Conservation (phyloP, 129 eudicot genomes). For the Rutidosis leptorrhynchoides region DNA sequence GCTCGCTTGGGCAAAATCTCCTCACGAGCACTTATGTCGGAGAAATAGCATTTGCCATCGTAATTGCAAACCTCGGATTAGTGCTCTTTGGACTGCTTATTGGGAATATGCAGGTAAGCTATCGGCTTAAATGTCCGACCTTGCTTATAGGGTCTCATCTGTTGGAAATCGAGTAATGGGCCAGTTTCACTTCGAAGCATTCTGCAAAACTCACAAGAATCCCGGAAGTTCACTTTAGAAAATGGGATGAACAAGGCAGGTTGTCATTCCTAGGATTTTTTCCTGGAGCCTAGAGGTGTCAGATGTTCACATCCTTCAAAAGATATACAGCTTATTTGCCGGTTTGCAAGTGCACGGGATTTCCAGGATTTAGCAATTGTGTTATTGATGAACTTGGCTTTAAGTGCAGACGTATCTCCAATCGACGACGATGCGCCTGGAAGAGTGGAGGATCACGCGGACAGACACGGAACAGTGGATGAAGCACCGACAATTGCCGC, state of each 20-base stretch:
- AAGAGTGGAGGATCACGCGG: slow-evolving; percentile 82
- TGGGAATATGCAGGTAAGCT: slow-evolving; percentile 76
- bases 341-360: no score
- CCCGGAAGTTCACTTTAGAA: no score
- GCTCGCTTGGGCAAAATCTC: slow-evolving; percentile 68
- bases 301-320: no score
- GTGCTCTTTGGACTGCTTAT: slow-evolving; percentile 74
- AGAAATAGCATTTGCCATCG: slow-evolving; percentile 57
- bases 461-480: slow-evolving; percentile 89
- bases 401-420: slow-evolving; percentile 60
- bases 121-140: no score
- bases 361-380: not conserved
- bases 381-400: not conserved
- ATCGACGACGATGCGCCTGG: slow-evolving; percentile 73
- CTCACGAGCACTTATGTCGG: slow-evolving; percentile 59
- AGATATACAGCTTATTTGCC: not conserved
- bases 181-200: no score
- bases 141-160: no score
- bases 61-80: slow-evolving; percentile 54
- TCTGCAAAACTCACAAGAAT: no score
- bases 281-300: no score
- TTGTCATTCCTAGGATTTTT: no score
- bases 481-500: slow-evolving; percentile 85
- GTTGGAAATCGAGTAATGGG: no score
- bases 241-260: no score